Evolutionary conservation across 129 eudicot genomes (phyloP), one percentile per base, ranked within the genome.

Genomic region (Helichrysum umbraculigerum): DNA sequence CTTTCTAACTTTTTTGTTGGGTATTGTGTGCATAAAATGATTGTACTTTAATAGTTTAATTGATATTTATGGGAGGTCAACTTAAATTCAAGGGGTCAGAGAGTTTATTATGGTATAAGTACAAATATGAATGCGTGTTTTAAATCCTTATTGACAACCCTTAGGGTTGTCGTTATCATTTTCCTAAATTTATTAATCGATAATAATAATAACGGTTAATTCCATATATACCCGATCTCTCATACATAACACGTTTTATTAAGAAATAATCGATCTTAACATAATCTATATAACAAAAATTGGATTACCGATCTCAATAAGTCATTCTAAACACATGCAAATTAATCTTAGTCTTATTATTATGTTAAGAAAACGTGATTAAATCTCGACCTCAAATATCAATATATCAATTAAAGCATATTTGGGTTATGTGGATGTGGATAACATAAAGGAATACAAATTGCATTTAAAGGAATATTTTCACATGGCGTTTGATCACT

Each of bases 331-430:
- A 57, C 74, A 56, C 78, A 73, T 72, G 73, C 50, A 72, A 44
- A 44, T 44, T 33, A 29, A 20, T 71, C n/a, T 63, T 15, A 25
- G 1, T 25, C 28, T 25, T 25, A 1, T 25, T 25, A 52, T 25
- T 20, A 61, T 62, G n/a, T 10, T 62, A 71, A 72, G 29, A 51
- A 71, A 73, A 79, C 78, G 83, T 79, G 83, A 72, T 72, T 79
- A 72, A 54, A 52, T 6, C 17, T 34, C 51, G 77, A 72, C 72
- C 41, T 64, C 41, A 37, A 39, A 73, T 25, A 25, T 25, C 28
- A 72, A 67, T 72, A 17, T n/a, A n/a, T n/a, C n/a, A 72, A 67
- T 51, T 20, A 72, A 72, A 79, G 56, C 68, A 79, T 65, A 29
- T 72, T 52, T 52, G 77, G 67, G 54, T 51, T 79, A 70, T 64